phyloP scores from a whole-genome alignment of 2,329 filamentous ascomycete species.

The Fusarium duplospermum region DNA sequence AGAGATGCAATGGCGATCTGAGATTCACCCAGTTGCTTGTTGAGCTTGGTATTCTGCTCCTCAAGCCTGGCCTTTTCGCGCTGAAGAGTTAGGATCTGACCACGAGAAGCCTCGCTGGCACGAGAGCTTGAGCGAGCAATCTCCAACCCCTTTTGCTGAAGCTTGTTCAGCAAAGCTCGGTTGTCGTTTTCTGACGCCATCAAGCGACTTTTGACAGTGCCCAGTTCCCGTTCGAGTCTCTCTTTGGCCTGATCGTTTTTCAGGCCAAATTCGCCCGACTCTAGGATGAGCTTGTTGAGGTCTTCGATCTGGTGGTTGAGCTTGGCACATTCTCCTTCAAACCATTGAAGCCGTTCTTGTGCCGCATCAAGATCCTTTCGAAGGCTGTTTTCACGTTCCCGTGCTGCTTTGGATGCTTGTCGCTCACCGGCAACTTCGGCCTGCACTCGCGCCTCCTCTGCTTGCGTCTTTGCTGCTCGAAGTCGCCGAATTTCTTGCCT shows the following conservation, averaged over 20 bases:
- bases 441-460: slow-evolving; percentile 86
- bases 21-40: slow-evolving; percentile 86
- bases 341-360: slow-evolving; percentile 78
- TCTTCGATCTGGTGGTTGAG: slow-evolving; percentile 85
- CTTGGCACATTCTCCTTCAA: slow-evolving; percentile 81
- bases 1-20: slow-evolving; percentile 85
- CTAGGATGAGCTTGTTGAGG: slow-evolving; percentile 86
- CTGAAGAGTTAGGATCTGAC: slow-evolving; percentile 80
- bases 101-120: slow-evolving; percentile 84
- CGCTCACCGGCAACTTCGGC: slow-evolving; percentile 85
- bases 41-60: slow-evolving; percentile 82
- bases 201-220: slow-evolving; percentile 89
- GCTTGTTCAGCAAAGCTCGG: slow-evolving; percentile 91
- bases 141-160: slow-evolving; percentile 97
- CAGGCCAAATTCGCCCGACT: slow-evolving; percentile 88
- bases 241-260: slow-evolving; percentile 96
- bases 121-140: slow-evolving; percentile 91
- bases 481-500: slow-evolving; percentile 86
- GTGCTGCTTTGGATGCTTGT: slow-evolving; percentile 79
- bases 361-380: slow-evolving; percentile 85
- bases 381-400: slow-evolving; percentile 82
- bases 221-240: slow-evolving; percentile 88
- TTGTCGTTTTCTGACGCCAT: slow-evolving; percentile 97
- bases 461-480: slow-evolving; percentile 83
- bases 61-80: slow-evolving; percentile 86